Evolutionary conservation across 331 rosid genomes (phyloP).

Genomic region (Acacia pycnantha): DNA sequence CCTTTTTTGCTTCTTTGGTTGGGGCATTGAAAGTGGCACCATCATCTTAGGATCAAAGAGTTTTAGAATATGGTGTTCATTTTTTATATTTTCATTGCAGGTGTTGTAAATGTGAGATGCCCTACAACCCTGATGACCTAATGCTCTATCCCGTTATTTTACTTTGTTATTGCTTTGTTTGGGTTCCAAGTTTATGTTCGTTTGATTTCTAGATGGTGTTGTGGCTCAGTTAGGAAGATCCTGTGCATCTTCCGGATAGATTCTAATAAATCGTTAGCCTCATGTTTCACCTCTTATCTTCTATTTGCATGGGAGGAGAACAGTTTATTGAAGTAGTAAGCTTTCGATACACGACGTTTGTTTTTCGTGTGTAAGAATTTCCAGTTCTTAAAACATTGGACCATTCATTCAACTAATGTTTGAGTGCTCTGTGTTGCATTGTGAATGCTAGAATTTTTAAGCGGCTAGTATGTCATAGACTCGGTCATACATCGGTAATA

Average conservation of each 20-base stretch:
- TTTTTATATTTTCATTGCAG: constrained; percentile 47
- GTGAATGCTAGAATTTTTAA: neutral
- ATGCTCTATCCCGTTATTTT: constrained; percentile 32
- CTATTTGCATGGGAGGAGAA: constrained; percentile 24
- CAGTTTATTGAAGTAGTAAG: constrained; percentile 22
- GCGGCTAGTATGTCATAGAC: neutral
- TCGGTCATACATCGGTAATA: neutral
- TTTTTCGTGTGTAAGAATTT: neutral
- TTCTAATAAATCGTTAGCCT: constrained; percentile 6
- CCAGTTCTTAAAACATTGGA: neutral
- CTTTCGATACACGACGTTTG: constrained; percentile 2
- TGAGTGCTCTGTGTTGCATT: neutral
- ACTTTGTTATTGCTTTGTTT: constrained; percentile 4
- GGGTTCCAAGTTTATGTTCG: constrained; percentile 11
- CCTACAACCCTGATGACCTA: constrained; percentile 95
- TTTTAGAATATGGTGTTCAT: constrained; percentile 18
- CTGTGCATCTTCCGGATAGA: constrained; percentile 16
- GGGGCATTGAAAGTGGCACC: constrained; percentile 17
- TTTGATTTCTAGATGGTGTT: constrained; percentile 12
- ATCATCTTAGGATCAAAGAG: constrained; percentile 21
- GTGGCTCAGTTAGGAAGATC: constrained; percentile 15
- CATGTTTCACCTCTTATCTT: constrained; percentile 12
- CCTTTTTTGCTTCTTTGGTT: constrained; percentile 8
- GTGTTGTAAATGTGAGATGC: constrained; percentile 99
- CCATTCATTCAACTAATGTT: constrained; percentile 7